Base-by-base conservation (phyloP, 495 filamentous ascomycete genomes). In the Trichoderma asperelloides region DNA sequence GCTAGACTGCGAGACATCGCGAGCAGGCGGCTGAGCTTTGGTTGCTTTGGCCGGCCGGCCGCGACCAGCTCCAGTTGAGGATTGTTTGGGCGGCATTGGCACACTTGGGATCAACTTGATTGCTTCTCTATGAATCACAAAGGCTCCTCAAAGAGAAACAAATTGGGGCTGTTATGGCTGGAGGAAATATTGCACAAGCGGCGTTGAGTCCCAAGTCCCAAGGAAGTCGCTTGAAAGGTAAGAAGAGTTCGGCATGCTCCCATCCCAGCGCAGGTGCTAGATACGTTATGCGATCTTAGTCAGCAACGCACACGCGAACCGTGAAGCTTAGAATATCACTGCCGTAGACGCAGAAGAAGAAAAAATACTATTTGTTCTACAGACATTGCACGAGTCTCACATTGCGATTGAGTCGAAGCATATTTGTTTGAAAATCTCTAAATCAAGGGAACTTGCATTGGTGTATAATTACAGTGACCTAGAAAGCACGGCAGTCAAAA, bases 381-480 rank as follows among this genome's bases (percentile, higher is more conserved):
- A 23, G 18, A 51, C 4, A 23, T 51, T 21, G 1, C 18, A 45
- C 8, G 5, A 23, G 9, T 37, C 8, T 51, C 9, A 11, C 18
- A 51, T 23, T 37, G 33, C 33, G 33, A 51, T 23, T 7, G 21
- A 0, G 23, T 51, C 47, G 11, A 21, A 25, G 47, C 21, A 23
- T 25, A 23, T 5, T 47, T 16, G 43, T 7, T 11, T 51, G 16
- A 21, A 21, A 21, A 51, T 51, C 47, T 33, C 21, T 55, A 62
- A 30, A 66, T 70, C 63, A 69, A 79, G 76, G 79, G 78, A 81
- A 75, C 81, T 82, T 81, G 78, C 80, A 78, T 79, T 73, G 76
- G 78, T 80, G 78, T 81, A 82, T 86, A 85, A 85, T 84, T 86
- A 86, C 84, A 86, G 80, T 80, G 75, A 71, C 71, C 70, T 65